phyloP scores from a whole-genome alignment of 78 protist species.

The Dictyostelium purpureum region DNA sequence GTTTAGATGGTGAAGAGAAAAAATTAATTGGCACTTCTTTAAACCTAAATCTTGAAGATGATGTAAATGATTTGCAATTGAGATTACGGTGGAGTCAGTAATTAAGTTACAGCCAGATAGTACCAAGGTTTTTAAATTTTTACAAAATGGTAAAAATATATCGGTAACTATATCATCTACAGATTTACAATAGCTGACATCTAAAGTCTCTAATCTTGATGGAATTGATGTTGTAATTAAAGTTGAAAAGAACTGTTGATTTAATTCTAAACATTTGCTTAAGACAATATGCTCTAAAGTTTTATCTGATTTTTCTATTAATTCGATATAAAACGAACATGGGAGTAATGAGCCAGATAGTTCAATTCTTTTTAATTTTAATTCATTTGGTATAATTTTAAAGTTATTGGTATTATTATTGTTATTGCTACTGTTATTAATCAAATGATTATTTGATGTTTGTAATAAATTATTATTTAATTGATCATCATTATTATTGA shows the following conservation, averaged over 20 bases:
- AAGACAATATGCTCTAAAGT: neutral
- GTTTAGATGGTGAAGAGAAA: neutral
- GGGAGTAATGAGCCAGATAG: neutral
- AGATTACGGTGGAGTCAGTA: constrained; percentile 1
- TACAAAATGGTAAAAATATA: neutral
- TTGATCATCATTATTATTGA: neutral
- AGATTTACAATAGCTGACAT: constrained; percentile 37
- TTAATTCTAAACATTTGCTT: neutral
- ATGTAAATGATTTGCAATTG: neutral
- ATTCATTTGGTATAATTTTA: neutral
- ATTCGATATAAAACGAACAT: neutral
- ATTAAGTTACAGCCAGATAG: constrained; percentile 54
- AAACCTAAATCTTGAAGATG: neutral
- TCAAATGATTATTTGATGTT: neutral
- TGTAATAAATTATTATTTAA: neutral
- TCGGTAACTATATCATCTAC: constrained; percentile 15
- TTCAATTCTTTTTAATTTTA: neutral
- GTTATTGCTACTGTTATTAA: neutral
- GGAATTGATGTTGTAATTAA: neutral
- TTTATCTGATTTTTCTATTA: neutral
- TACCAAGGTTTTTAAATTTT: neutral
- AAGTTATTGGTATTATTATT: neutral
- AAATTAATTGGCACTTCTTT: constrained; percentile 47
- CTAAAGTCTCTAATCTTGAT: neutral
- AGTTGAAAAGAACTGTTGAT: neutral